Evolutionary conservation across 257 asterid genomes (phyloP), one percentile per base, ranked within the genome.

Genomic region (Plantago ovata): DNA sequence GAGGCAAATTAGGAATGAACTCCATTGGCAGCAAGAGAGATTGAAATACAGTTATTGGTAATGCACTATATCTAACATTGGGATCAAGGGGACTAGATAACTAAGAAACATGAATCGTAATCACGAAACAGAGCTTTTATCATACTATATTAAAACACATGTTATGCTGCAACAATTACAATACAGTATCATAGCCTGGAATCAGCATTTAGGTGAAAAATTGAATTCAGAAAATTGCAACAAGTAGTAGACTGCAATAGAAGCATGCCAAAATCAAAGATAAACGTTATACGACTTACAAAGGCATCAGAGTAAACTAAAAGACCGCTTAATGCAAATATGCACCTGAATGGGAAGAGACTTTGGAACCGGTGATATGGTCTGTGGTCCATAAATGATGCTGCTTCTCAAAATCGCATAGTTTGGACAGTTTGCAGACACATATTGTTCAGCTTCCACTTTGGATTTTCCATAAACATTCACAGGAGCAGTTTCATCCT

Each of bases 401-500:
- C 98, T 87, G 87, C 96, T 87, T 75, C 98, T 83, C 84, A 88
- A 77, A 68, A 89, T 84, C 58, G 86, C 89, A 77, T 62, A 88
- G 79, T 84, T 80, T 54, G 65, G 65, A 81, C 77, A 82, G 76
- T 80, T 81, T 52, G 70, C 68, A 54, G 76, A 58, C 61, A 93
- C 63, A 67, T 74, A 82, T 53, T 43, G 79, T 83, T 93, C 98
- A 10, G 95, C 97, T 63, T 79, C 86, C 54, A 89, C 84, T 77
- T 93, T 93, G 13, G 98, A 84, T 69, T 78, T 88, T 36, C 98
- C 98, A 62, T 93, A 93, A 59, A 82, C 87, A 76, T 93, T 93
- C 58, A 93, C 95, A 8, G 98, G 98, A 58, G 53, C 67, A 62
- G 89, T 75, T 60, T 79, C 95, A 67, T 93, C 98, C 45, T 82